These are phyloP conservation scores for Porphyridium purpureum DNA, from an alignment of 23 red algal genomes.

Conservation along the genomic window DNA sequence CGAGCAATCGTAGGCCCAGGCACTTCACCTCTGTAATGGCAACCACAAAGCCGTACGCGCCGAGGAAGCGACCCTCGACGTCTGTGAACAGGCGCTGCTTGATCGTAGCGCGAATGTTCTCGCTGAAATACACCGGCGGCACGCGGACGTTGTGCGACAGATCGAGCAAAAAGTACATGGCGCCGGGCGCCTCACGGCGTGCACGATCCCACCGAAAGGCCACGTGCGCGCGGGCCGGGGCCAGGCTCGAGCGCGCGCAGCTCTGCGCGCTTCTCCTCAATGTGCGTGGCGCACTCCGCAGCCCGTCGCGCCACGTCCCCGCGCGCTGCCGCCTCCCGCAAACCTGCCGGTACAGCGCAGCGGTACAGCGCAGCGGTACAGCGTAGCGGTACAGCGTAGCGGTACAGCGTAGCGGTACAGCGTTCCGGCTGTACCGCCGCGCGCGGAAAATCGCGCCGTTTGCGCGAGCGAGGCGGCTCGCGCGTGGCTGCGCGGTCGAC, in stretches of 20 bases:
- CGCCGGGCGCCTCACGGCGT: not conserved
- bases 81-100: conserved; percentile 57
- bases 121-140: conserved; percentile 55
- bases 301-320: not conserved
- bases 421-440: too few species aligned
- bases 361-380: too few species aligned
- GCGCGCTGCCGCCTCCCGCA: too few species aligned
- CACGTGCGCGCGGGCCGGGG: not conserved
- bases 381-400: too few species aligned
- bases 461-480: too few species aligned
- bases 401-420: too few species aligned
- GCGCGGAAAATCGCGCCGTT: too few species aligned
- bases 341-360: too few species aligned
- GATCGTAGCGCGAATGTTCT: conserved; percentile 45
- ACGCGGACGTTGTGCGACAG: conserved; percentile 46
- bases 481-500: too few species aligned
- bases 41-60: conserved; percentile 67
- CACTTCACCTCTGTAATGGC: conserved; percentile 49
- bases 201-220: not conserved
- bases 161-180: conserved; percentile 48
- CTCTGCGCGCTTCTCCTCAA: not conserved
- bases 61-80: conserved; percentile 72
- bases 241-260: not conserved
- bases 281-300: not conserved
- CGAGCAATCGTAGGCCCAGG: conserved; percentile 27